Evolutionary conservation across 495 filamentous ascomycete genomes (phyloP).

Genomic region (Penicillium longicatenatum): DNA sequence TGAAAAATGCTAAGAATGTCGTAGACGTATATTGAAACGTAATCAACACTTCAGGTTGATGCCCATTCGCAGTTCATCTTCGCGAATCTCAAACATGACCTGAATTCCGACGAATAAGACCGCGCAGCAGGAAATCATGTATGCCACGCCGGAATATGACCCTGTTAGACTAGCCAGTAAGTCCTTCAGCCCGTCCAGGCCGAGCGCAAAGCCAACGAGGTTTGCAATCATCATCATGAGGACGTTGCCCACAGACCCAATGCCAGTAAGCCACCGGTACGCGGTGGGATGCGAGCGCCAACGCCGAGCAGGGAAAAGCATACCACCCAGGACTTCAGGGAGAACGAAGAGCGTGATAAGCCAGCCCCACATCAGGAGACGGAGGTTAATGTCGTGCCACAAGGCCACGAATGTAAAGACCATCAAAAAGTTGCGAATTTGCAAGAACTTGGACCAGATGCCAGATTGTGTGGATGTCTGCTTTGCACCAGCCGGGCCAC

Average conservation of each 20-base stretch:
- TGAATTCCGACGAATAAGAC: conserved; percentile 84
- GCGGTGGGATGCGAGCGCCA: conserved; percentile 67
- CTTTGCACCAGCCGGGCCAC: conserved; percentile 17
- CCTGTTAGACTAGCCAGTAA: conserved; percentile 73
- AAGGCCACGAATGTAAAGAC: conserved; percentile 97
- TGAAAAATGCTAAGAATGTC: not conserved
- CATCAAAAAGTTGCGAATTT: conserved; percentile 69
- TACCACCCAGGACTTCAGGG: conserved; percentile 73
- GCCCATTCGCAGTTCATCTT: conserved; percentile 77
- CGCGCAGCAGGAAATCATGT: conserved; percentile 67
- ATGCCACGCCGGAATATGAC: conserved; percentile 72
- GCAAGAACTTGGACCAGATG: conserved; percentile 32
- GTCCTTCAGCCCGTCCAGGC: conserved; percentile 80
- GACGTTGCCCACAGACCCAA: conserved; percentile 85
- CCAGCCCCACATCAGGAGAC: conserved; percentile 95
- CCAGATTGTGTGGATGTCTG: conserved; percentile 20
- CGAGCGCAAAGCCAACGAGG: conserved; percentile 91
- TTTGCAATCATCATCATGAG: conserved; percentile 97
- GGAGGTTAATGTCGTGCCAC: conserved; percentile 97
- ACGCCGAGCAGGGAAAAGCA: conserved; percentile 67
- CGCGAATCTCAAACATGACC: conserved; percentile 94
- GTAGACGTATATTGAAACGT: not conserved
- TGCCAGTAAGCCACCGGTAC: conserved; percentile 78
- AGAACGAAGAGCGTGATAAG: conserved; percentile 90
- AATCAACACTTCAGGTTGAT: conserved; percentile 81